Evolutionary conservation across 2,329 filamentous ascomycete species (phyloP), one percentile per base, ranked within the genome.

Genomic region (Mollisia scopiformis): DNA sequence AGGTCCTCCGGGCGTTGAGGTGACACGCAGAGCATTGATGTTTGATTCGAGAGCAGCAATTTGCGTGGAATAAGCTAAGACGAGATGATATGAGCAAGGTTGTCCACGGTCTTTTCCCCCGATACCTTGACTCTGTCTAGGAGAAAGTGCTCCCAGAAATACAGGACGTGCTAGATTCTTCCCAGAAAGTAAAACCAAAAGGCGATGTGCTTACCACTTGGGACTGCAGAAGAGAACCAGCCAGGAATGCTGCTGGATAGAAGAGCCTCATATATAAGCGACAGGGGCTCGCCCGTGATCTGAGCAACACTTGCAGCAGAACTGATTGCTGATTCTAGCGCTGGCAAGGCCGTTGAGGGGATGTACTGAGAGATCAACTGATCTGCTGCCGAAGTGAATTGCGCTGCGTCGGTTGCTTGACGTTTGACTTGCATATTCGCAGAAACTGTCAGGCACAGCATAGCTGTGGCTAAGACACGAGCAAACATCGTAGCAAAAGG

Each of bases 281-380:
- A 70, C 13, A 67, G 67, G 19, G 69, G 35, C 51, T 74, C 66
- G 28, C 68, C 71, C 8, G 73, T 69, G 6, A 73, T 62, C n/a
- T 62, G 61, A 25, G 71, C 71, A 21, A 69, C 64, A 7, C 63
- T 63, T n/a, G 72, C 71, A 65, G 72, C 64, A 58, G 67, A 57
- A 62, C 62, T 63, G 46, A 73, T 65, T 14, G 67, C 68, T 37
- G 70, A 67, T 13, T 66, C 66, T 10, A 72, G 51, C 46, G 62
- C 61, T 35, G 62, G 52, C 54, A 71, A 68, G 37, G 66, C 66
- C 2, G 67, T 59, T 6, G 67, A 25, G 2, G 74, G 73, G 30
- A 75, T 69, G 62, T 75, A 75, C 8, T 64, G 54, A 8, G 70
- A 69, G 10, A 75, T 64, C 1, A 75, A 62, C 14, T 69, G 66